Evolutionary conservation across 768 basidiomycete genomes (phyloP).

Genomic region (Lentinula sp.): DNA sequence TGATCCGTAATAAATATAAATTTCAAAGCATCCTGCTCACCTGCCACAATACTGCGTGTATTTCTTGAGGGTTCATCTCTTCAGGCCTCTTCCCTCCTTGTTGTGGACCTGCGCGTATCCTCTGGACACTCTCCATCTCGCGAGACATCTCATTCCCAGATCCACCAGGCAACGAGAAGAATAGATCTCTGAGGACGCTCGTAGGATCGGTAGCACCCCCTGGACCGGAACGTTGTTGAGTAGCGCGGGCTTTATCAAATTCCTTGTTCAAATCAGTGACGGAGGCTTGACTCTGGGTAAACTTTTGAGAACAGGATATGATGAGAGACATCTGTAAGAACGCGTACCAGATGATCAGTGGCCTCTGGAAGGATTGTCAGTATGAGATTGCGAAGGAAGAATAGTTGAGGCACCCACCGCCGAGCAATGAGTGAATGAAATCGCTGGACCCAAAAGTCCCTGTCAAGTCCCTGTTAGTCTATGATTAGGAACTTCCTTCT

Average conservation of each 20-base stretch:
- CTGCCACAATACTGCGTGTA: conserved; percentile 81
- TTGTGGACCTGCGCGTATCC: conserved; percentile 55
- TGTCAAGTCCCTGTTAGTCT: conserved; percentile 10
- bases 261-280: conserved; percentile 83
- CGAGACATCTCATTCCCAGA: conserved; percentile 57
- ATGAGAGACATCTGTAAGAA: not conserved
- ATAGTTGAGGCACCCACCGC: conserved; percentile 38
- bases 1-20: conserved; percentile 43
- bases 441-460: conserved; percentile 77
- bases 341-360: conserved; percentile 51
- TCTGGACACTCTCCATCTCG: conserved; percentile 69
- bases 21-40: conserved; percentile 24
- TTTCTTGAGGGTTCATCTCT: conserved; percentile 84
- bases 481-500: not conserved
- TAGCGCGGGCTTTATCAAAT: conserved; percentile 63
- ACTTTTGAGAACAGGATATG: not conserved
- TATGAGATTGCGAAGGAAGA: not conserved
- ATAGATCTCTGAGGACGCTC: conserved; percentile 51
- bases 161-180: conserved; percentile 60
- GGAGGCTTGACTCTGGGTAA: conserved; percentile 50
- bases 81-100: conserved; percentile 64
- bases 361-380: conserved; percentile 35
- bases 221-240: conserved; percentile 31
- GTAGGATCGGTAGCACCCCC: conserved; percentile 26
- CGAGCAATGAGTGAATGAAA: conserved; percentile 72